Percentiles rank a stretch among this genome's conserved stretches.
Conservation (phyloP, 768 basidiomycete species). For the Mycena rosella region DNA sequence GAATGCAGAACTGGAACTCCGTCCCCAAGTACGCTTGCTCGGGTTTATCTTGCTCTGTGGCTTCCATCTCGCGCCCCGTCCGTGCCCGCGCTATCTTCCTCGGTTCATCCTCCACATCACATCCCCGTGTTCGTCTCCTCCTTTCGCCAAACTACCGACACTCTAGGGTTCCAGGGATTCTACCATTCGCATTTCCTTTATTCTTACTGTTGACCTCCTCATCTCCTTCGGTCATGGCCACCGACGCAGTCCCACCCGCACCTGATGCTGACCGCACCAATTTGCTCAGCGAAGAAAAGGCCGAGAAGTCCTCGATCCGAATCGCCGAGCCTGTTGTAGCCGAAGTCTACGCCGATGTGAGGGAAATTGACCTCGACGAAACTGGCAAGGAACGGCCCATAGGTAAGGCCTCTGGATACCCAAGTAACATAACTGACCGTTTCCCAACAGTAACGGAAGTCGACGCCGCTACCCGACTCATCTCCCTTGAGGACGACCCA, state of each 20-base stretch:
- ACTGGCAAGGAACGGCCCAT: slow-evolving; percentile 65
- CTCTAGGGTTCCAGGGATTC: no score
- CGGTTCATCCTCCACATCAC: no score
- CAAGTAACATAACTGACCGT: background rate
- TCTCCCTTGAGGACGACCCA: slow-evolving; percentile 68
- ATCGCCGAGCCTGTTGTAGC: slow-evolving; percentile 26
- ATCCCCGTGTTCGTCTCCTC: no score
- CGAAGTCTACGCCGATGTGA: slow-evolving; percentile 37
- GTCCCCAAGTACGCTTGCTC: no score
- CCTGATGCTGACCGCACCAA: background rate
- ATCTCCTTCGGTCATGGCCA: slow-evolving; percentile 23
- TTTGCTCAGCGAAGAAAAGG: slow-evolving; percentile 20
- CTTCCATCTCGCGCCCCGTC: no score
- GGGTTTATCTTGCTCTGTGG: no score
- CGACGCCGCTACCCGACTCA: slow-evolving; percentile 61
- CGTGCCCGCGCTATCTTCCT: no score
- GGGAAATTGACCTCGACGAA: slow-evolving; percentile 57
- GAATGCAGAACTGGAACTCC: no score
- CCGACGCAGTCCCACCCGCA: slow-evolving; percentile 9
- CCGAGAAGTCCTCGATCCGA: slow-evolving; percentile 16
- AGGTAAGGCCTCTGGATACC: slow-evolving; percentile 43
- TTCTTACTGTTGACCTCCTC: no score
- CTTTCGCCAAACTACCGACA: no score
- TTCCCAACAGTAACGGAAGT: slow-evolving; percentile 57
- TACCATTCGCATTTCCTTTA: no score